These are phyloP conservation scores for Daphne laureola DNA, from an alignment of 441 rosid species.

Conservation along the genomic window DNA sequence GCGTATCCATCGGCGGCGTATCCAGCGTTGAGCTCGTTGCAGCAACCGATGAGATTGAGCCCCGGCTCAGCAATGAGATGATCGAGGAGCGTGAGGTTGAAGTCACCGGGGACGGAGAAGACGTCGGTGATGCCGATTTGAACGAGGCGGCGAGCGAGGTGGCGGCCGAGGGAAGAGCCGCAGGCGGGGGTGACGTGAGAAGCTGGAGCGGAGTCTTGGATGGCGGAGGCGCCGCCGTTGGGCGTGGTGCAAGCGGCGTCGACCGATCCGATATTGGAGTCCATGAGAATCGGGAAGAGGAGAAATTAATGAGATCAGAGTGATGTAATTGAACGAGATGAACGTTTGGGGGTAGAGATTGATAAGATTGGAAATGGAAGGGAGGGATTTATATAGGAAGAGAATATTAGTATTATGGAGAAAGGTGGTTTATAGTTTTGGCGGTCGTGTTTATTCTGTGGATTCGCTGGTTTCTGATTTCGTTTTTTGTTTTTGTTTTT, in stretches of 20 bases:
- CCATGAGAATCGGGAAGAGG: constrained; percentile 5
- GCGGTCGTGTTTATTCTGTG: no score
- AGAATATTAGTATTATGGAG: no score
- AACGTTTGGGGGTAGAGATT: no score
- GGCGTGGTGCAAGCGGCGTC: constrained; percentile 1
- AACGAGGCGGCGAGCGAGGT: constrained; percentile 27
- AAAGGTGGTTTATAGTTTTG: no score
- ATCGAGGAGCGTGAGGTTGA: constrained; percentile 33
- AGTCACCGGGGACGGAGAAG: constrained; percentile 34
- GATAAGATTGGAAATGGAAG: no score
- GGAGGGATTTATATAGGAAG: no score
- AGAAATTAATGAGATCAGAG: no score
- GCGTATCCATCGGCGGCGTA: constrained; percentile 24
- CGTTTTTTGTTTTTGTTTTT: no score
- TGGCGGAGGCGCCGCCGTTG: constrained; percentile 4
- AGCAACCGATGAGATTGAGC: constrained; percentile 30
- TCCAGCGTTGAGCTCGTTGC: constrained; percentile 30
- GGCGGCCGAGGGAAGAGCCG: constrained; percentile 21
- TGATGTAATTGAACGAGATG: no score
- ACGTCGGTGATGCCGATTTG: constrained; percentile 23
- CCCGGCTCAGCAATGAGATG: constrained; percentile 20
- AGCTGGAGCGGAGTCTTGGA: constrained; percentile 6
- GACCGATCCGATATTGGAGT: constrained; percentile 11
- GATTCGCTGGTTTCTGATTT: no score
- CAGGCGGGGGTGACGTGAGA: constrained; percentile 4